Percentiles rank a stretch among this genome's conserved stretches.
Evolutionary conservation across 2,329 filamentous ascomycete genomes (phyloP).

Genomic region (Neonectria sp.): DNA sequence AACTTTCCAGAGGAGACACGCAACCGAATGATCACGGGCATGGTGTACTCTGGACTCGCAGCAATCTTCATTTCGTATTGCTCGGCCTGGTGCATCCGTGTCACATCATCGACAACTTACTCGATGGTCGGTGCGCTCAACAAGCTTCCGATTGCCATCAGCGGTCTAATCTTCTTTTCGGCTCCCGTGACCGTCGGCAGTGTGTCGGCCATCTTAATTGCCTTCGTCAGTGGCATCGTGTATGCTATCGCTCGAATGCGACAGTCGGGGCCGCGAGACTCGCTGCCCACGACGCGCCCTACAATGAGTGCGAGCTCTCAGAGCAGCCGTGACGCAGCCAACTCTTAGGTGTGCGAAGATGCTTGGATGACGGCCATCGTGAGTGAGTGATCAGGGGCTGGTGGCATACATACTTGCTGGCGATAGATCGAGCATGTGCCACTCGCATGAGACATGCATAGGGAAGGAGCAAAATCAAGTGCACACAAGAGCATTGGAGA

Average conservation of each 20-base stretch:
- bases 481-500: neutral
- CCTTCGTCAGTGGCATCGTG: constrained; percentile 92
- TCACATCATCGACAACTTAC: constrained; percentile 97
- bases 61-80: constrained; percentile 99
- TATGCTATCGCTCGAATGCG: constrained; percentile 80
- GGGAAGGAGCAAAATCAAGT: neutral
- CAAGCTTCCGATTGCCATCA: constrained; percentile 96
- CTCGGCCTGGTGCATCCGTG: constrained; percentile 98
- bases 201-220: constrained; percentile 90
- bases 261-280: constrained; percentile 78
- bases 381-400: neutral
- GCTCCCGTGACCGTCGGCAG: constrained; percentile 93
- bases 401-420: neutral
- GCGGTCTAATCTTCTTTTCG: constrained; percentile 94
- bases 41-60: constrained; percentile 93
- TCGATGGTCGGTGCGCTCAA: constrained; percentile 98
- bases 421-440: neutral
- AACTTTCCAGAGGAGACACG: constrained; percentile 92
- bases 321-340: constrained; percentile 89
- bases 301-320: constrained; percentile 91
- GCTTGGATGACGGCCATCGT: neutral
- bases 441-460: neutral
- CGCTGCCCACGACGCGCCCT: constrained; percentile 75
- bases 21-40: constrained; percentile 85
- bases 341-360: constrained; percentile 55